Evolutionary conservation across 257 asterid species (phyloP), one percentile per base, ranked within the genome.

Genomic region (Echium plantagineum): DNA sequence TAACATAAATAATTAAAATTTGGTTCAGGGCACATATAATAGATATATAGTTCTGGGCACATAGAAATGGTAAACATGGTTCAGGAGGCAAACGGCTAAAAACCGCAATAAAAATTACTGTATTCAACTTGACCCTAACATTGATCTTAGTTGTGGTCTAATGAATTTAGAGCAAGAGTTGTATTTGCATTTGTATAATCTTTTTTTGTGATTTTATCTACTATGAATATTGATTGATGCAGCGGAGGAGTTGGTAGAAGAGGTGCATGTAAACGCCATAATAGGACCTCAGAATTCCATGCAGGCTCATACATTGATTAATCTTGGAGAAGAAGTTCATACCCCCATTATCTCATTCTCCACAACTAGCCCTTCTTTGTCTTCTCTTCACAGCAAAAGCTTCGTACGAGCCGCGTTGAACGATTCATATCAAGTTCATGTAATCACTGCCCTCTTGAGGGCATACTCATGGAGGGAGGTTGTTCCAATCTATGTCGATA

Each of bases 321-420:
- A 59, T 21, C 85, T 86, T 0, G 89, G 93, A 35, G 62, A 68
- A 8, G 81, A 74, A 65, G 71, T 85, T 62, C 79, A 63, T 8
- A 91, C 82, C 0, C 95, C 86, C 0, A 51, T 85, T 13, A 72
- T 85, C 47, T 77, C 95, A 0, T 83, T 79, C 42, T 69, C 93
- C 0, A 87, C 87, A 60, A 74, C 89, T 15, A 81, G 87, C 48
- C 86, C 85, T 0, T 75, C 77, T 21, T 79, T 81, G 2, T 15
- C 76, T 7, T 66, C 82, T 2, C 52, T 58, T 0, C 72, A 65
- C 12, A 77, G 72, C 46, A 79, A 75, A 38, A 79, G 75, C 47
- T 81, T 85, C 59, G 20, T 83, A 47, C 85, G 86, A 0, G 58
- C 85, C 0, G 59, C 89, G 42, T 72, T 47, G 3, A 61, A 58